phyloP scores from a whole-genome alignment of 371 early-diverging fungal genomes.

The Choanephora cucurbitarum region DNA sequence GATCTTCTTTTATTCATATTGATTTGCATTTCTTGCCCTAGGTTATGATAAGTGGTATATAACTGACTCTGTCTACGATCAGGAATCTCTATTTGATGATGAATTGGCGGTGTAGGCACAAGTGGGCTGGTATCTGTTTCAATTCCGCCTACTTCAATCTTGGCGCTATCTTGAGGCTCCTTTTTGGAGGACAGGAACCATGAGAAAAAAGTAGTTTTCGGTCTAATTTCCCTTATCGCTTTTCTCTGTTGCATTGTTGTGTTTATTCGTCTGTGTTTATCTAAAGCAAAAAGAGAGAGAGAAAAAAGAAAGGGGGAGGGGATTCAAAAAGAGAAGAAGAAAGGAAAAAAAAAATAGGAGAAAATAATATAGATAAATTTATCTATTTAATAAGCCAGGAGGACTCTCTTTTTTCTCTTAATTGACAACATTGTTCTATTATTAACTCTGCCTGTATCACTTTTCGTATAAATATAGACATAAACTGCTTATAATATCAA shows the following conservation, averaged over 20 bases:
- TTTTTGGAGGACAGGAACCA: conserved; percentile 5
- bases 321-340: not conserved
- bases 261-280: not conserved
- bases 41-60: conserved; percentile 12
- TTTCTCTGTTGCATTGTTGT: not conserved
- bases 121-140: not conserved
- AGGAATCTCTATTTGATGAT: conserved; percentile 15
- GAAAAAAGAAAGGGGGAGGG: not conserved
- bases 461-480: no score
- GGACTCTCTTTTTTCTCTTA: not conserved
- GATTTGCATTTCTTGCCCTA: not conserved
- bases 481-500: no score
- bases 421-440: not conserved
- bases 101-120: not conserved
- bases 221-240: not conserved
- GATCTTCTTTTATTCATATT: conserved; percentile 8
- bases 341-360: no score
- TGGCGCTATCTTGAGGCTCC: not conserved
- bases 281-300: not conserved
- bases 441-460: not conserved
- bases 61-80: conserved; percentile 23
- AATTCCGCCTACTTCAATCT: not conserved
- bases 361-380: no score
- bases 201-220: conserved; percentile 7
- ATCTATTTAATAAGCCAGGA: no score